Base-by-base conservation (phyloP, 2,329 filamentous ascomycete species). In the Cercospora nicotianae region DNA sequence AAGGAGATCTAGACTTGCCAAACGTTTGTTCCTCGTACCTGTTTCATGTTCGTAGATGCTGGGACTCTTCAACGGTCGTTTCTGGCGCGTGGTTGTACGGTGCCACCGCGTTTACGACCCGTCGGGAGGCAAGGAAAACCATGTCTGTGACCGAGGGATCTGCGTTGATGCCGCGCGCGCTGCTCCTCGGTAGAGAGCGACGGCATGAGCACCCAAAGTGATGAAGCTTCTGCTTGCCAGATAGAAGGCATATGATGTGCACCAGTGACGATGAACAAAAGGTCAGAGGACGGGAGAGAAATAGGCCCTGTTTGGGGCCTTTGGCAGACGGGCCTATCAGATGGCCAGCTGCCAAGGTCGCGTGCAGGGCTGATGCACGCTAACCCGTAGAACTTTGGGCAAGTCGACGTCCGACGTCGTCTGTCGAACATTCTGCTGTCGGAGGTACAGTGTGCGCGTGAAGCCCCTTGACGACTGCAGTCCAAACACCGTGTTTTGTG, bases 221-320 rank as follows among this genome's bases (percentile, higher is more conserved):
- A 48, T 23, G 23, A 28, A 55, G 48, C 48, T 8, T 12, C 3
- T 48, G 45, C 45, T 48, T 23, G 45, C 45, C 18, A 65, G 57
- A 55, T 36, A 20, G n/a, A 42, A 58, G 18, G 28, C 45, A 53
- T 51, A n/a, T 65, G 64, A 65, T 53, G 57, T 55, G 23, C 48
- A 55, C 48, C 48, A 55, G 48, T 55, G 48, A 55, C 48, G 39
- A 53, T 42, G 26, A 69, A 36, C 69, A 67, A 31, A 65, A 18
- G 5, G 68, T 67, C 64, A 67, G 60, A 48, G 68, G 64, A 67
- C 55, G 12, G 33, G 45, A 28, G 36, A 16, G 48, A 55, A 28
- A 55, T 55, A 42, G 48, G 48, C 23, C 48, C 48, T 55, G 48
- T 55, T 55, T 55, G 23, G 48, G 48, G 36, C 36, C 36, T 42